phyloP scores from a whole-genome alignment of 495 filamentous ascomycete species.

The Daldinia vernicosa region DNA sequence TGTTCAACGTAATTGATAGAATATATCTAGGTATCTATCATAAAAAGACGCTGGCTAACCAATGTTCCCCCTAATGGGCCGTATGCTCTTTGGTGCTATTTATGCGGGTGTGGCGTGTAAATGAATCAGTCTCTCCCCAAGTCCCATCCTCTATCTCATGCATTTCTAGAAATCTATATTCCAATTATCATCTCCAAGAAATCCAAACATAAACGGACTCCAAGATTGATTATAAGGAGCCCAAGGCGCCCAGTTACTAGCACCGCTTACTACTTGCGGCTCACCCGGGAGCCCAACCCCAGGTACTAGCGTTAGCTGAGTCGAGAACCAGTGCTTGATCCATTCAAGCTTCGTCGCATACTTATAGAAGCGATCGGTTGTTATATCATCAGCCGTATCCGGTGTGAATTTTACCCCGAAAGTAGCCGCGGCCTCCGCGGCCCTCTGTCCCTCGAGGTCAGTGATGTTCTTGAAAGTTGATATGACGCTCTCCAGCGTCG shows the following conservation, averaged over 20 bases:
- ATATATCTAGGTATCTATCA: neutral
- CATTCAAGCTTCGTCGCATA: slow-evolving; percentile 31
- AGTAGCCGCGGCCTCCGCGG: slow-evolving; percentile 23
- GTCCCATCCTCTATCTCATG: neutral
- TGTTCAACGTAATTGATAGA: neutral
- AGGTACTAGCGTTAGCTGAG: slow-evolving; percentile 3
- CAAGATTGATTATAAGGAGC: slow-evolving; percentile 26
- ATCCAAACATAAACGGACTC: slow-evolving; percentile 39
- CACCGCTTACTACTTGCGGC: neutral
- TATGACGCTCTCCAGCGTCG: slow-evolving; percentile 31
- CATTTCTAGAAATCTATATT: slow-evolving; percentile 38
- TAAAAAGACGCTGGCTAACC: neutral
- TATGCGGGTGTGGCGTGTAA: neutral
- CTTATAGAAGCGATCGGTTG: slow-evolving; percentile 22
- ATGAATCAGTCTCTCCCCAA: neutral
- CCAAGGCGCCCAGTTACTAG: slow-evolving; percentile 23
- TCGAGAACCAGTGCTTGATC: slow-evolving; percentile 39
- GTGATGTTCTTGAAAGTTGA: slow-evolving; percentile 11
- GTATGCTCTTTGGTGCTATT: neutral
- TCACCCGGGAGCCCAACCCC: neutral
- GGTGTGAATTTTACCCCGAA: slow-evolving; percentile 15
- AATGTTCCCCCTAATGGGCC: neutral
- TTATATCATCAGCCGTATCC: slow-evolving; percentile 30
- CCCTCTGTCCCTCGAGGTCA: slow-evolving; percentile 17
- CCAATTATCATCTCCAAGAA: slow-evolving; percentile 31